phyloP scores from a whole-genome alignment of 768 basidiomycete species.

The Suillus plorans region DNA sequence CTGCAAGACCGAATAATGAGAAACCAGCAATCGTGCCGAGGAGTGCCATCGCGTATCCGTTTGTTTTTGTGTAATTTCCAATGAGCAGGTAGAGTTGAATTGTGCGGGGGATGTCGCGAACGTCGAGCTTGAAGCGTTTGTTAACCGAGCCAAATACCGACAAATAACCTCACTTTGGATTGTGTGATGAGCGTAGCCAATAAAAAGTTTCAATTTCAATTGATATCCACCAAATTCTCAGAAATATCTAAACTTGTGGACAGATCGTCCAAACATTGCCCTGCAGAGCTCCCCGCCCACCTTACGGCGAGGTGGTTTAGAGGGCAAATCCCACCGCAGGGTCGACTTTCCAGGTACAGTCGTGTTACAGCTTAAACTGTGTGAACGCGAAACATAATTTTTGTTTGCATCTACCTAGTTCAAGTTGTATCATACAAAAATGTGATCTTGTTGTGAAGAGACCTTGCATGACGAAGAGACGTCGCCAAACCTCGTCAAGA shows the following conservation, averaged over 20 bases:
- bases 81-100: background rate
- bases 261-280: background rate
- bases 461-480: no score
- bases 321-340: background rate
- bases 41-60: conserved; percentile 51
- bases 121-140: background rate
- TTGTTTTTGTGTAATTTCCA: background rate
- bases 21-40: conserved; percentile 73
- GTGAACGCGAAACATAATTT: no score
- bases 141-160: background rate
- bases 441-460: no score
- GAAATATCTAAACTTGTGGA: background rate
- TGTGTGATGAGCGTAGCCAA: no score
- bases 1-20: conserved; percentile 79
- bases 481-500: no score
- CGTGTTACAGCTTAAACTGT: no score
- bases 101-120: background rate
- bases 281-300: background rate
- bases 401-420: no score
- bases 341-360: no score
- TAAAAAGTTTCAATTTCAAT: no score
- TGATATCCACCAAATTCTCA: no score
- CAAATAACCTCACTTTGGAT: background rate
- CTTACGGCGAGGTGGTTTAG: background rate
- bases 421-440: no score